phyloP scores from a whole-genome alignment of 73 alveolate species.

The Tetrahymena elliotti region DNA sequence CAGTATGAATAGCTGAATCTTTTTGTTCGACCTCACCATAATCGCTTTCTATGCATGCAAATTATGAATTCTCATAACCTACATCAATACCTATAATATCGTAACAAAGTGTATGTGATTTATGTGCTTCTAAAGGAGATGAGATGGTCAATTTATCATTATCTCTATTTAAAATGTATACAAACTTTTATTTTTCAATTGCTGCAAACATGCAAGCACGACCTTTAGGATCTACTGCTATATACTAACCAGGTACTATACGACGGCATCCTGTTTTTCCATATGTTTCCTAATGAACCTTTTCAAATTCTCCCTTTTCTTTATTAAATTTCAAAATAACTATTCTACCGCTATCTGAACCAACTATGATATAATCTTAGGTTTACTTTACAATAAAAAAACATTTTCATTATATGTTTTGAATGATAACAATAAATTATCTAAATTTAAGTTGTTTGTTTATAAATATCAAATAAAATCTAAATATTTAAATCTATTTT shows the following conservation, averaged over 20 bases:
- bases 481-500: not conserved
- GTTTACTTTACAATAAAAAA: not conserved
- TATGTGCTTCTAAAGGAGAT: conserved; percentile 98
- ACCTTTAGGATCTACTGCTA: conserved; percentile 99
- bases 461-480: not conserved
- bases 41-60: conserved; percentile 95
- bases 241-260: conserved; percentile 97
- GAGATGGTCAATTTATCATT: conserved; percentile 84
- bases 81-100: conserved; percentile 98
- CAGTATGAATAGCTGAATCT: conserved; percentile 71
- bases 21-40: conserved; percentile 91
- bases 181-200: conserved; percentile 97
- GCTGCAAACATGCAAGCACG: conserved; percentile 99
- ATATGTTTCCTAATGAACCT: conserved; percentile 95
- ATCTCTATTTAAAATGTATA: conserved; percentile 95
- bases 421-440: not conserved
- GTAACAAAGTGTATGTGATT: conserved; percentile 91
- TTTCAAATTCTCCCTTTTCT: conserved; percentile 66
- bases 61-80: conserved; percentile 98
- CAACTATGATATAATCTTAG: conserved; percentile 58
- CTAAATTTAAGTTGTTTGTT: not conserved
- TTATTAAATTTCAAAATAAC: conserved; percentile 74
- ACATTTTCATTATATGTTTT: not conserved
- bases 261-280: conserved; percentile 99
- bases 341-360: conserved; percentile 89